Evolutionary conservation across 176 grass and related monocot genomes (phyloP), one percentile per base, ranked within the genome.

Genomic region (Carex kokanica): DNA sequence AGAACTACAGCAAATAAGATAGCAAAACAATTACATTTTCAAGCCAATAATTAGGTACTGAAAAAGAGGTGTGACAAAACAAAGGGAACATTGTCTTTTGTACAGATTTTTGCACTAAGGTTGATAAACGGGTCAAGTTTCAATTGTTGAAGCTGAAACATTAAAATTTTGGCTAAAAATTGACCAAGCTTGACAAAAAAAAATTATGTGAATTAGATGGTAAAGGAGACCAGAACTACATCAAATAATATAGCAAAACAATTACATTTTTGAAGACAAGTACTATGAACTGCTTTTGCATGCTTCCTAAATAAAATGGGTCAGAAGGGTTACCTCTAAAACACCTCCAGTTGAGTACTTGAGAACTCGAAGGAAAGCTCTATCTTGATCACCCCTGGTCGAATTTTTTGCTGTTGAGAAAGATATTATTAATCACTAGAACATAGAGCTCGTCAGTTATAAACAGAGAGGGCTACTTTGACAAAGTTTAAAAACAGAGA

Each of bases 261-360:
- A 74, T 52, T 74, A 38, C 71, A 53, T 69, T 7, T 7, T 47
- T 73, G 12, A 74, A 74, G 20, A 52, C 45, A 74, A 52, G 71
- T 14, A 74, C 23, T 74, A 27, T 6, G 31, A 55, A 55, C 12
- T 77, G 25, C 13, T 77, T 49, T 55, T 31, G 51, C 49, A 18
- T 78, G 23, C 6, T 31, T 55, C 25, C 13, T 20, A 31, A 16
- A 54, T 54, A 29, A 51, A 55, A 67, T 17, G 64, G 54, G 64
- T 75, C 31, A 63, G 60, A 78, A 85, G 93, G 86, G 59, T 81
- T 87, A 99, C 97, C 97, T 99, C 97, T 74, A 99, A 91, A 57
- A 99, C 91, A 60, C 91, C 97, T 53, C 97, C 97, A 43, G 97
- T 95, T 84, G 97, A 99, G 84, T 95, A 99, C 79, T 99, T 99